Evolutionary conservation across 1,139 yeast species (phyloP).

Genomic region (Candida sanyaensis): DNA sequence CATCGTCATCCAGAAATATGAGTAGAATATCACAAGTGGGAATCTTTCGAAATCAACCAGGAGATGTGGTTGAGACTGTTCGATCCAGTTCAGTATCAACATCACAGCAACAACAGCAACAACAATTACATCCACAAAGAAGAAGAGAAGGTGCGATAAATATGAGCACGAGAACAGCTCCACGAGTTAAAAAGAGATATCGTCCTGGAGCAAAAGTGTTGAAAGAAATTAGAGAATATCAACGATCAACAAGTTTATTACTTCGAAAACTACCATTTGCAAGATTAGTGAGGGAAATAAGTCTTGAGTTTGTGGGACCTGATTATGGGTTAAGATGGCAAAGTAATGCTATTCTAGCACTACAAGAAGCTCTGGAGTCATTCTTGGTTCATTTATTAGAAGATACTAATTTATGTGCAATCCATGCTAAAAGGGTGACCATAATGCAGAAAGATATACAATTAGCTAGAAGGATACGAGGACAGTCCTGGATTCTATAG

Average conservation of each 20-base stretch:
- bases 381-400: constrained; percentile 82
- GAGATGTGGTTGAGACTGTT: constrained; percentile 26
- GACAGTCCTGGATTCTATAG: constrained; percentile 25
- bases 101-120: constrained; percentile 1
- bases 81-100: neutral
- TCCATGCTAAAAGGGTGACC: constrained; percentile 92
- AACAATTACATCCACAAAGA: constrained; percentile 2
- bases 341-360: constrained; percentile 79
- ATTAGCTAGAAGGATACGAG: constrained; percentile 86
- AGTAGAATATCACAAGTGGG: constrained; percentile 29
- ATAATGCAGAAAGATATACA: constrained; percentile 94
- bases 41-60: constrained; percentile 51
- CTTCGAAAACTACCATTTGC: constrained; percentile 91
- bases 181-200: constrained; percentile 48
- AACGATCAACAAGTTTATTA: constrained; percentile 73
- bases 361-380: constrained; percentile 94
- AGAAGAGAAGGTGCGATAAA: neutral
- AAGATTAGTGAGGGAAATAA: constrained; percentile 77
- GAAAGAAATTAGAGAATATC: constrained; percentile 77
- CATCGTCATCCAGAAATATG: constrained; percentile 9
- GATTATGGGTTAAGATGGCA: constrained; percentile 83
- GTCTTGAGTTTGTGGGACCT: constrained; percentile 62
- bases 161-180: constrained; percentile 18
- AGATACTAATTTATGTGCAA: constrained; percentile 87
- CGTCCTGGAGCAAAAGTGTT: constrained; percentile 77